phyloP scores from a whole-genome alignment of 2,329 filamentous ascomycete genomes.

The Fusarium sp. region DNA sequence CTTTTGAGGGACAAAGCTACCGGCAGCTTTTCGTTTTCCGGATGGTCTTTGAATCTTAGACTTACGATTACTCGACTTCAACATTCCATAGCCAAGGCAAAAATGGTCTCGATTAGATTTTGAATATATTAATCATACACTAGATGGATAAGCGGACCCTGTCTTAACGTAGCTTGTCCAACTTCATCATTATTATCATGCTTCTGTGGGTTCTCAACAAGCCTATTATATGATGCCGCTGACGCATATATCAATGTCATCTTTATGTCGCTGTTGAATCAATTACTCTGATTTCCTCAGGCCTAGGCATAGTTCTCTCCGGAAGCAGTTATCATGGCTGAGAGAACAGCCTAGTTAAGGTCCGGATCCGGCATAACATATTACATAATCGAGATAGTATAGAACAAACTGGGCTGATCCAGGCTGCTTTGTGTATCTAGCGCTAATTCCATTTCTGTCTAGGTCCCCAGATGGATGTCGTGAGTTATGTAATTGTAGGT shows the following conservation, averaged over 20 bases:
- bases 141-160: not conserved
- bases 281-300: not conserved
- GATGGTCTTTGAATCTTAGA: not conserved
- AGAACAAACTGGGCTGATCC: not conserved
- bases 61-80: not conserved
- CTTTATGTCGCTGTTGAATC: not conserved
- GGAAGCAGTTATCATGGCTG: not conserved
- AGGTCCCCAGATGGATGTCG: not conserved
- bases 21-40: conserved; percentile 8
- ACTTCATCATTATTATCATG: not conserved
- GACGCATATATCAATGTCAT: too few relatives aligned
- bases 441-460: conserved; percentile 10
- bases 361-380: not conserved
- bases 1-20: not conserved
- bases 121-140: not conserved
- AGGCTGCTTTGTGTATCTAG: not conserved
- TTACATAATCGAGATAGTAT: not conserved
- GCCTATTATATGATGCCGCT: not conserved
- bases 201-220: too few relatives aligned
- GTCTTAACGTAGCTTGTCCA: not conserved
- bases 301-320: too few relatives aligned
- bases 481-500: too few relatives aligned
- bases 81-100: conserved; percentile 8
- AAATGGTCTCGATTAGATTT: conserved; percentile 5
- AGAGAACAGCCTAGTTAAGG: not conserved